These are phyloP conservation scores for Phaeodactylum tricornutum DNA, from an alignment of 108 stramenopile species.

Conservation along the genomic window DNA sequence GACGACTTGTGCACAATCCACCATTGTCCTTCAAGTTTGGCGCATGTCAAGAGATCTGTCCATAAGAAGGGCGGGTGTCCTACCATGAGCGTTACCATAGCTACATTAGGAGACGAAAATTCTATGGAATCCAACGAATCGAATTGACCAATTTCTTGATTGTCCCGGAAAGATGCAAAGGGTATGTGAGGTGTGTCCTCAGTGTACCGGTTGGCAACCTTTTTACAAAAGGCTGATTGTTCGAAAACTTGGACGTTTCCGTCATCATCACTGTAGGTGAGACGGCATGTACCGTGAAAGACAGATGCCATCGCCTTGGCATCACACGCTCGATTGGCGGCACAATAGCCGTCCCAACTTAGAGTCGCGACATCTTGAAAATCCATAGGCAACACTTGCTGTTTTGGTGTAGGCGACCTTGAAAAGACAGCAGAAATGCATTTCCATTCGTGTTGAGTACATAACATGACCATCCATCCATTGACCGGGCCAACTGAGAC, in stretches of 20 bases:
- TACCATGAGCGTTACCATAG: constrained; percentile 9
- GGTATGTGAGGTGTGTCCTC: constrained; percentile 4
- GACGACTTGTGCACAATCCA: constrained; percentile 23
- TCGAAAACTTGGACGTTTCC: constrained; percentile 8
- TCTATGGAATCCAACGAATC: constrained; percentile 9
- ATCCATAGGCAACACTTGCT: not conserved
- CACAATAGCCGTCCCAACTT: constrained; percentile 16
- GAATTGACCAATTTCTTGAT: constrained; percentile 1
- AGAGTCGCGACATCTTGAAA: constrained; percentile 5
- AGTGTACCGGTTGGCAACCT: constrained; percentile 10
- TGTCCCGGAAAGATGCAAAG: not conserved
- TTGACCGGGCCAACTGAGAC: constrained; percentile 8
- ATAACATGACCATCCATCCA: constrained; percentile 4
- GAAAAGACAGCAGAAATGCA: constrained; percentile 7
- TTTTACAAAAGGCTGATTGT: constrained; percentile 4
- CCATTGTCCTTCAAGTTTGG: constrained; percentile 8
- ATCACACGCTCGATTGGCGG: constrained; percentile 15
- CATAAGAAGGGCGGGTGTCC: constrained; percentile 19
- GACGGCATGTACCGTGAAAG: constrained; percentile 11
- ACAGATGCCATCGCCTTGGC: constrained; percentile 9
- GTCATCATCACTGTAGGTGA: constrained; percentile 10
- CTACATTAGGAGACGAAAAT: constrained; percentile 4
- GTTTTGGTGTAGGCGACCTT: too few relatives aligned
- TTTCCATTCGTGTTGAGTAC: constrained; percentile 2
- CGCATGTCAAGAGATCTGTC: constrained; percentile 13